phyloP scores from a whole-genome alignment of 2,329 filamentous ascomycete species.

The Sclerotinia trifoliorum region DNA sequence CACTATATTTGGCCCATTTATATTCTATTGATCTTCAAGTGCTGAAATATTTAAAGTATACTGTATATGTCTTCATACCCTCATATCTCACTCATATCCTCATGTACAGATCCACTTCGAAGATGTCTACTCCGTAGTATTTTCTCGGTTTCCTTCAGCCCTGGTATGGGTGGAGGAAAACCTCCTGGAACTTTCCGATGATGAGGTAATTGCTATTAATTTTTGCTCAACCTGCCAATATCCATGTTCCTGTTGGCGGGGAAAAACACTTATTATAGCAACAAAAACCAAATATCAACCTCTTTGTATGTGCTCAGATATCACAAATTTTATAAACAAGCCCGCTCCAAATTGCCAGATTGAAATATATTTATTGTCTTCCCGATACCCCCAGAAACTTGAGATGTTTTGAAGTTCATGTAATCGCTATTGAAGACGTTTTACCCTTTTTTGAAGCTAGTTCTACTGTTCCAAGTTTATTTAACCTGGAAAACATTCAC shows the following conservation, averaged over 20 bases:
- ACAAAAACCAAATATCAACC: neutral
- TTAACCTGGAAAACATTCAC: conserved; percentile 12
- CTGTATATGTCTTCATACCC: neutral
- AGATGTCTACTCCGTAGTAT: neutral
- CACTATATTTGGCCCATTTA: neutral
- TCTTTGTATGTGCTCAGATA: neutral
- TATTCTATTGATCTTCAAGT: neutral
- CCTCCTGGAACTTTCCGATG: conserved; percentile 8
- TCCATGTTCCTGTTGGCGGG: conserved; percentile 10
- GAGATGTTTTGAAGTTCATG: neutral
- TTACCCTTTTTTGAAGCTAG: neutral
- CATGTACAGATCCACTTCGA: neutral
- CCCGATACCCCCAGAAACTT: neutral
- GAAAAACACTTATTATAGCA: neutral
- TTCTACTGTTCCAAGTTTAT: conserved; percentile 4
- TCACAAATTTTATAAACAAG: neutral
- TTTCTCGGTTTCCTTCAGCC: neutral
- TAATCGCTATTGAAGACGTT: conserved; percentile 7
- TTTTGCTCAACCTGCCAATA: neutral
- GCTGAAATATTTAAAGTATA: neutral
- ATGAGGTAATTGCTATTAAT: conserved; percentile 19
- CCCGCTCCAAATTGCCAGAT: neutral
- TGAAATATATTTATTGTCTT: neutral
- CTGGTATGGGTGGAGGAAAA: conserved; percentile 1
- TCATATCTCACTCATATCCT: neutral